Base-by-base conservation (phyloP, 257 asterid genomes). In the Solanum lignicaule region DNA sequence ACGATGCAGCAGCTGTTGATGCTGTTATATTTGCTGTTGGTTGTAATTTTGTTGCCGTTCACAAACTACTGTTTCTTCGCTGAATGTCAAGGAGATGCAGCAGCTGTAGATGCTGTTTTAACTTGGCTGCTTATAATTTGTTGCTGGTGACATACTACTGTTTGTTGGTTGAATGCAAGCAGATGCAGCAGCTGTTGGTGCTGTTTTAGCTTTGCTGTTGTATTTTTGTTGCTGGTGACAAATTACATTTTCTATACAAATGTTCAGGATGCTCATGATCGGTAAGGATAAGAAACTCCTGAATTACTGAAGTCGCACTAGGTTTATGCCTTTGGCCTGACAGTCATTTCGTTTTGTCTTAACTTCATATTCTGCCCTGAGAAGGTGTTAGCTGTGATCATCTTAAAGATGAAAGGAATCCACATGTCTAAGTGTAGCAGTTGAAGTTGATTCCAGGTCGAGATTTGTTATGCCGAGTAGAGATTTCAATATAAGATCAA, bases 281-380 rank as follows among this genome's bases (percentile, higher is more conserved):
- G 94, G 95, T 93, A 95, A 92, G 98, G 89, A 27, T 87, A 88
- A 90, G 75, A 69, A 82, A 55, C 91, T 88, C 87, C 69, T 90
- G 86, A 88, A 87, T 71, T 83, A 18, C 58, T 89, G 27, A 85
- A 69, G 89, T 84, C 89, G 27, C n/a, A 65, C 88, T 84, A 84
- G 87, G 87, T 39, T 90, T 87, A 39, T 79, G 43, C 69, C 73
- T 75, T 89, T 84, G 85, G 32, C 88, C 65, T 87, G 74, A 87
- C 88, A 41, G 48, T 39, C 86, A 16, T 87, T 84, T 8, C 60
- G 12, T 87, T 29, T 29, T 29, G 31, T 29, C 31, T 29, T 29
- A 29, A 29, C 31, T 29, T 29, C 31, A 29, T 29, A 29, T 29
- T 29, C 31, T 29, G 31, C 31, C 31, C 31, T 29, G 31, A 29